Conservation (phyloP, 768 basidiomycete genomes). For the Mycena galopus region DNA sequence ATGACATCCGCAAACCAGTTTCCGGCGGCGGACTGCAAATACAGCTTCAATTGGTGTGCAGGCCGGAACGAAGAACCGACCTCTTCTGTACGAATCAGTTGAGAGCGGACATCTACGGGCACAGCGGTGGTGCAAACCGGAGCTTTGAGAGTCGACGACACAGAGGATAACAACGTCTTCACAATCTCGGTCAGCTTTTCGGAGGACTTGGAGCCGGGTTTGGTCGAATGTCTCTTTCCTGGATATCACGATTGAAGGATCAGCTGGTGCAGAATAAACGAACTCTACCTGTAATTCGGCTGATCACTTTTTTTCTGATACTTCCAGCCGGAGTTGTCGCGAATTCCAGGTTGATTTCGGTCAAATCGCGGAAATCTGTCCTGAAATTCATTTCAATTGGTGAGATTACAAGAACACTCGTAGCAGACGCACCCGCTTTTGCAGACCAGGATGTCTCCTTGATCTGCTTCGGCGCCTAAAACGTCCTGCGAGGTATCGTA, state of each 20-base stretch:
- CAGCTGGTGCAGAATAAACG: too few relatives aligned
- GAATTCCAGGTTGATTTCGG: conserved; percentile 78
- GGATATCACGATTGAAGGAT: neutral
- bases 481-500: conserved; percentile 65
- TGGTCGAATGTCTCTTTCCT: conserved; percentile 79
- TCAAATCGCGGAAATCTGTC: conserved; percentile 90
- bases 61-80: conserved; percentile 48
- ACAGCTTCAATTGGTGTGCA: conserved; percentile 2
- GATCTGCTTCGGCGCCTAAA: conserved; percentile 79
- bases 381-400: too few relatives aligned
- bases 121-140: conserved; percentile 81
- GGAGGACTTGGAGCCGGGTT: conserved; percentile 70
- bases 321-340: conserved; percentile 70
- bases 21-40: conserved; percentile 69
- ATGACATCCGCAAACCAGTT: conserved; percentile 92
- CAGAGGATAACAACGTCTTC: conserved; percentile 72
- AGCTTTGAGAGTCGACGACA: conserved; percentile 76
- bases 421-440: too few relatives aligned
- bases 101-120: conserved; percentile 79
- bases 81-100: conserved; percentile 81
- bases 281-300: conserved; percentile 66
- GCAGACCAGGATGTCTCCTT: conserved; percentile 77
- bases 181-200: conserved; percentile 69
- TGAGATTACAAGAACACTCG: too few relatives aligned
- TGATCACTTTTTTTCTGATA: conserved; percentile 75